A percentile compares a stretch with the other conserved stretches of the same genome.
Evolutionary conservation across 257 asterid species (phyloP).

Genomic region (Solanum dulcamara): DNA sequence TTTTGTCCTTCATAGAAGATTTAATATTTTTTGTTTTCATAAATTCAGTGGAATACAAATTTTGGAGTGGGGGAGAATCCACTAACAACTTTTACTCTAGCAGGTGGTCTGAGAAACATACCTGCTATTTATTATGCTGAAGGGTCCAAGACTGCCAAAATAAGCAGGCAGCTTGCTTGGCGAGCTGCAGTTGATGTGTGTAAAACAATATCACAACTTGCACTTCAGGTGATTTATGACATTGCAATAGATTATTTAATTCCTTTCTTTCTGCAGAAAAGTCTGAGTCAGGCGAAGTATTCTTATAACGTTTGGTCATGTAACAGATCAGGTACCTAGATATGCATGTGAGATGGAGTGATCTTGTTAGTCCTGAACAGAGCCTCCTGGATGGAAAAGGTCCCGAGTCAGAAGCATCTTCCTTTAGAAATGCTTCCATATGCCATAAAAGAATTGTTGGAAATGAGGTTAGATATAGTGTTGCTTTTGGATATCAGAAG

Average conservation of each 20-base stretch:
- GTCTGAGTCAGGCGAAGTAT: neutral
- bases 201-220: conserved; percentile 56
- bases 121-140: conserved; percentile 46
- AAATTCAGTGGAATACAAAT: neutral
- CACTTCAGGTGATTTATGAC: conserved; percentile 55
- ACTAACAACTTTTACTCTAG: conserved; percentile 1
- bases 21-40: neutral
- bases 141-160: conserved; percentile 44
- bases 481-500: conserved; percentile 65
- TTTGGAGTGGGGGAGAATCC: neutral
- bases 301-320: neutral
- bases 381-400: conserved; percentile 50
- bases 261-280: neutral
- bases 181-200: conserved; percentile 77
- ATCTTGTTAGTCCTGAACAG: conserved; percentile 63
- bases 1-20: neutral
- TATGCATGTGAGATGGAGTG: conserved; percentile 65
- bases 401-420: conserved; percentile 56
- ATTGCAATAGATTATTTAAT: neutral
- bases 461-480: conserved; percentile 45
- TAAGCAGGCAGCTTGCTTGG: conserved; percentile 64
- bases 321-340: conserved; percentile 81
- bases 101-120: conserved; percentile 61
- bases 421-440: conserved; percentile 65
- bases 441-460: conserved; percentile 44